Evolutionary conservation across 208 protist genomes (phyloP).

Genomic region (Acanthamoeba triangularis): DNA sequence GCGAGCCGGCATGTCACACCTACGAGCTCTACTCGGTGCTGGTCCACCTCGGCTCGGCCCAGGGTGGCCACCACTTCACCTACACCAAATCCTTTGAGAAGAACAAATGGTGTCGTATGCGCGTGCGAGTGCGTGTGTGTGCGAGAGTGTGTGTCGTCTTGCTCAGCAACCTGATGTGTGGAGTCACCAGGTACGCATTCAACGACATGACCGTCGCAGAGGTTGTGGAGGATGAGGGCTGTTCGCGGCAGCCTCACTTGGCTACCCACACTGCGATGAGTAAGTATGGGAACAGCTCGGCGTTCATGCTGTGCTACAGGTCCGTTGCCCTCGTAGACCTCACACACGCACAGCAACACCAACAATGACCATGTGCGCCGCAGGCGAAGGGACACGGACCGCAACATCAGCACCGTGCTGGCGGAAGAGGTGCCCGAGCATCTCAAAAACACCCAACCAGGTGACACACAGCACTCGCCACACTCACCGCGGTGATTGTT

Average conservation of each 20-base stretch:
- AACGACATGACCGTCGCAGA: slow-evolving; percentile 36
- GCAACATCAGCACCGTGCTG: slow-evolving; percentile 20
- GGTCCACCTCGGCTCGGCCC: slow-evolving; percentile 77
- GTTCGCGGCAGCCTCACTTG: neutral
- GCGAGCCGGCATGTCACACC: neutral
- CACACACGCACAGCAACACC: too few relatives aligned
- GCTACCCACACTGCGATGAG: neutral
- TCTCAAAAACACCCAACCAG: neutral
- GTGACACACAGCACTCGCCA: too few relatives aligned
- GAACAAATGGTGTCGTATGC: slow-evolving; percentile 75
- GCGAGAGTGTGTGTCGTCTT: neutral
- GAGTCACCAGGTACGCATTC: slow-evolving; percentile 23
- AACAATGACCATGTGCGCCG: too few relatives aligned
- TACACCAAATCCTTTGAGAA: slow-evolving; percentile 74
- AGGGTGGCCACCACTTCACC: slow-evolving; percentile 83
- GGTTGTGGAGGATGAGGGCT: neutral
- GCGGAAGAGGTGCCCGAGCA: neutral
- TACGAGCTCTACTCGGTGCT: slow-evolving; percentile 84
- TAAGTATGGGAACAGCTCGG: neutral
- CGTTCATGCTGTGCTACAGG: slow-evolving; percentile 58
- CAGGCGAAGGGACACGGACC: slow-evolving; percentile 20
- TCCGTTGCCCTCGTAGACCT: neutral
- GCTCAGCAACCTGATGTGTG: neutral
- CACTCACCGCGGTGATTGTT: too few relatives aligned
- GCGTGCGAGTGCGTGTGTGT: neutral